Evolutionary conservation across 179 eudicot species (phyloP).

Genomic region (Camellia oleifera): DNA sequence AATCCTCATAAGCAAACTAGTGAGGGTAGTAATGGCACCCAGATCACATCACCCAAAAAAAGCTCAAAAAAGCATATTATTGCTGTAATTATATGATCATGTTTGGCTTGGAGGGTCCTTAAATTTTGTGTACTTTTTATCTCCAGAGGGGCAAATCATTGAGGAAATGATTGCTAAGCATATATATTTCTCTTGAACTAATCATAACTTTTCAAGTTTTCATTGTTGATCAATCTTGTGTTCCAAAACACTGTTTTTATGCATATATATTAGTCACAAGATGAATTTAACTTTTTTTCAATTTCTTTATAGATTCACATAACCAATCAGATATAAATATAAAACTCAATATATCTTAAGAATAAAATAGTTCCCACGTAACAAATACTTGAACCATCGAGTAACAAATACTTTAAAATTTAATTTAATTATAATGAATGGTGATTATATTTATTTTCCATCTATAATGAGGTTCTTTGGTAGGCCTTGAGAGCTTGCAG

Average conservation of each 20-base stretch:
- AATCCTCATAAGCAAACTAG: background rate
- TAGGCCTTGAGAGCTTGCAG: too few relatives aligned
- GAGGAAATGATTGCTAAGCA: background rate
- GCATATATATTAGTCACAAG: background rate
- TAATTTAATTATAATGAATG: too few relatives aligned
- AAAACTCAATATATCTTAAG: too few relatives aligned
- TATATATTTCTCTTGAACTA: conserved; percentile 6
- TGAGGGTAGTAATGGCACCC: conserved; percentile 5
- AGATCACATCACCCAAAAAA: background rate
- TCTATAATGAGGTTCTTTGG: too few relatives aligned
- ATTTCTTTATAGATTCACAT: too few relatives aligned
- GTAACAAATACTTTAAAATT: too few relatives aligned
- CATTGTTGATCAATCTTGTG: background rate
- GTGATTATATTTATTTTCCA: too few relatives aligned
- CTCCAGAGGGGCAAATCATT: background rate
- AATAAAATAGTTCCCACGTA: too few relatives aligned
- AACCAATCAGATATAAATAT: too few relatives aligned
- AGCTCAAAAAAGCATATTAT: background rate
- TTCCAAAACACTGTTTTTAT: background rate
- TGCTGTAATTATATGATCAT: background rate
- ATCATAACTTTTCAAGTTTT: background rate
- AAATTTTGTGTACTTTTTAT: background rate
- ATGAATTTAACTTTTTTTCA: too few relatives aligned
- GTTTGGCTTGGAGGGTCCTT: background rate
- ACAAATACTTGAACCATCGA: too few relatives aligned